These are phyloP conservation scores for Mycena capillaripes DNA, from an alignment of 768 basidiomycete species.

Conservation along the genomic window DNA sequence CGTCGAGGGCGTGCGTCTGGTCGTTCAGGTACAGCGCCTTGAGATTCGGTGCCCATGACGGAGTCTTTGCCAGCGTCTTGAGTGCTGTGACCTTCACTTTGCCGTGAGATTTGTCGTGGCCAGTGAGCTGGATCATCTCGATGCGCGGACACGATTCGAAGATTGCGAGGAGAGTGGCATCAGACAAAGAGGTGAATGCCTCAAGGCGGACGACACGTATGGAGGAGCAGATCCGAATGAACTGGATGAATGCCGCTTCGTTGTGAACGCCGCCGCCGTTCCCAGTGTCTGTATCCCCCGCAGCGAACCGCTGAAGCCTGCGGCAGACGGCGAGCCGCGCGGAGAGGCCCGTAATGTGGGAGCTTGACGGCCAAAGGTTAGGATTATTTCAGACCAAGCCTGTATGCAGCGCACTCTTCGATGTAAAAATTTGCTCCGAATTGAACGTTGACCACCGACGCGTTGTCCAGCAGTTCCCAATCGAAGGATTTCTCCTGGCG, in stretches of 20 bases:
- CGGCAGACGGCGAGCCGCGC: conserved; percentile 14
- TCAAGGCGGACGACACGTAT: conserved; percentile 29
- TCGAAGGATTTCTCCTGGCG: conserved; percentile 16
- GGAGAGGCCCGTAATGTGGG: conserved; percentile 14
- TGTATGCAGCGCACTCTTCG: conserved; percentile 26
- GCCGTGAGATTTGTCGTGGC: conserved; percentile 6
- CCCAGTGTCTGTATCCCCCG: conserved; percentile 18
- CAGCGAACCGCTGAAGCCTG: conserved; percentile 12
- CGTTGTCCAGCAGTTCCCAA: conserved; percentile 13
- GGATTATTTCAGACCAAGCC: not conserved
- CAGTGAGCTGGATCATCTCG: conserved; percentile 20
- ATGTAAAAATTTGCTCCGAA: conserved; percentile 24
- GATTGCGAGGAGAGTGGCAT: conserved; percentile 24
- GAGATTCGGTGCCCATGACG: conserved; percentile 20
- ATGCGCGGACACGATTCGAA: conserved; percentile 20
- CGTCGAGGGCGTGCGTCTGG: not conserved
- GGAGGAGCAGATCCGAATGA: conserved; percentile 15
- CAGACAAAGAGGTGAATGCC: conserved; percentile 13
- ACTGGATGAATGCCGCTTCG: conserved; percentile 17
- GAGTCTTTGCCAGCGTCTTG: conserved; percentile 9
- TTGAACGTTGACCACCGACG: conserved; percentile 13
- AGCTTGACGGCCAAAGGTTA: not conserved
- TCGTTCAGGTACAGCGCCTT: conserved; percentile 16
- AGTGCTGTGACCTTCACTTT: conserved; percentile 7
- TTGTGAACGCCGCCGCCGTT: conserved; percentile 15